Base-by-base conservation (phyloP, 768 basidiomycete species). In the Tephrocybe sp. region DNA sequence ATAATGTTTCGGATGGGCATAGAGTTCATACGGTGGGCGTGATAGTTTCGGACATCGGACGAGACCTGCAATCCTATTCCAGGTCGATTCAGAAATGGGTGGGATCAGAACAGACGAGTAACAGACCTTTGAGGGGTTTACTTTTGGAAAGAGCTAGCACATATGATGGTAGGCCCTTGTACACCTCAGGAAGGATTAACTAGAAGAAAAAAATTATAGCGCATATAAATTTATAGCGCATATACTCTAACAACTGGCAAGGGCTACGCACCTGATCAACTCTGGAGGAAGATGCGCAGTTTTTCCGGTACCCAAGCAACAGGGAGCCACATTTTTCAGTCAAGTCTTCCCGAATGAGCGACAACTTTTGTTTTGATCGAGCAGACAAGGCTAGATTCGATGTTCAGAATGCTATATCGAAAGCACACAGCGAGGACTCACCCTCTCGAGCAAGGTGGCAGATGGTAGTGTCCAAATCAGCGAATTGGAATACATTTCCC, bases 141-240 rank as follows among this genome's bases (percentile, higher is more conserved):
- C 81, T 81, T 72, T 99, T 99, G 40, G 88, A 75, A 31, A 98
- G 79, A 10, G 84, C 84, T 2, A 98, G 74, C 3, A 81, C 80
- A 64, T 86, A 94, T 14, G 92, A 74, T 0, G 94, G 92, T 38
- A 98, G 77, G 1, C 87, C 78, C 61, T 87, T 86, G 75, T 93
- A 94, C 0, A 89, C 86, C 68, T 98, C 97, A 5, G 97, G 97
- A 20, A 99, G 82, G 54, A 99, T 89, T 54, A 99, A 69, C 96
- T 99, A 11, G 51, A 44, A 34, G 57, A 39, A 54, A 59, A 52
- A 17, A n/a, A n/a, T 45, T 31, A 42, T 38, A 55, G 20, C 26
- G 35, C 9, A 51, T 20, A 20, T 8, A 34, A n/a, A n/a, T n/a
- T 45, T 31, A 42, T 38, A 55, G 20, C 26, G 35, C 9, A 51